Conservation (phyloP, 306 rosid genomes). For the Argentina anserina region DNA sequence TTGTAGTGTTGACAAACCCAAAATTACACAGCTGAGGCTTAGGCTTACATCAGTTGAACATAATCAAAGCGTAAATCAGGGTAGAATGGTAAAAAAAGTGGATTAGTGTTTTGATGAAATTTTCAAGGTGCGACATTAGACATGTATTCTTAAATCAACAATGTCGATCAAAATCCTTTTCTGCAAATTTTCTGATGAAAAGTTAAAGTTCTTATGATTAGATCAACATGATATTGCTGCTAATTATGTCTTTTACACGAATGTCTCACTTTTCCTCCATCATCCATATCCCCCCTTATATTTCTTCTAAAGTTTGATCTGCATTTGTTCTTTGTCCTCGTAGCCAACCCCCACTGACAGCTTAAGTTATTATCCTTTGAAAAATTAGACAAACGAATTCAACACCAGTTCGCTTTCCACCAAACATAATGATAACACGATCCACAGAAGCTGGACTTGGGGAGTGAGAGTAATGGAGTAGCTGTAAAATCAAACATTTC, state of each 20-base stretch:
- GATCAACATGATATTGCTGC: slow-evolving; percentile 3
- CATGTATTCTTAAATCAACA: neutral
- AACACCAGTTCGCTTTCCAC: slow-evolving; percentile 17
- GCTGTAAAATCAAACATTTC: neutral
- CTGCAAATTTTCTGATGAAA: slow-evolving; percentile 12
- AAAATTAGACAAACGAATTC: neutral
- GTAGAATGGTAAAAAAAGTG: slow-evolving; percentile 20
- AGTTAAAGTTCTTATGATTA: slow-evolving; percentile 14
- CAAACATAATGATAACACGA: slow-evolving; percentile 3
- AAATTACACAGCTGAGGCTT: neutral
- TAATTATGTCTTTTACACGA: neutral
- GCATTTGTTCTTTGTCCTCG: slow-evolving; percentile 8
- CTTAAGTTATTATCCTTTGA: slow-evolving; percentile 1
- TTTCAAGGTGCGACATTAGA: slow-evolving; percentile 23
- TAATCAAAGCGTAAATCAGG: neutral
- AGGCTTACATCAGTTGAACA: slow-evolving; percentile 8
- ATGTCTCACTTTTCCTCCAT: slow-evolving; percentile 7
- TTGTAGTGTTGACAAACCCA: neutral
- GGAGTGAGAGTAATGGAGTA: neutral
- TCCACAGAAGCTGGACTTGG: neutral
- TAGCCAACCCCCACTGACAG: slow-evolving; percentile 12
- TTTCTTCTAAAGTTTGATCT: neutral
- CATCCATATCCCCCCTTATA: slow-evolving; percentile 3
- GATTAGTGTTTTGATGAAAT: neutral
- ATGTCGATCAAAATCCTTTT: slow-evolving; percentile 7